Evolutionary conservation across 2,329 filamentous ascomycete genomes (phyloP), one percentile per base, ranked within the genome.

Genomic region (Zalaria sp.): DNA sequence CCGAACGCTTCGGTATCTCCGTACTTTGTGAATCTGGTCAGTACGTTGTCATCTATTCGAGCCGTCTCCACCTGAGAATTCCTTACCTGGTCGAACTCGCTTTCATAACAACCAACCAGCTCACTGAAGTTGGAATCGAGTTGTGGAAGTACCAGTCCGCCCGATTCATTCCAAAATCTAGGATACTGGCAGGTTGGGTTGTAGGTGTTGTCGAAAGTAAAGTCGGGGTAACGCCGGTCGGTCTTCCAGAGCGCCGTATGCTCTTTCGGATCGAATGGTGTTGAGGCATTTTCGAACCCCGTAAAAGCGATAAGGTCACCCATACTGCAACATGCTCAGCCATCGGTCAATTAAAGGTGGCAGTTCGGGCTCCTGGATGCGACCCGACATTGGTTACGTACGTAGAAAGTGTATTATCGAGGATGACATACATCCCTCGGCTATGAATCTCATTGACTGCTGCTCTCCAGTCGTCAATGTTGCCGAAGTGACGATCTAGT

Each of bases 331-430:
- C 18, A 18, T 18, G 18, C 18, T 18, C 18, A 18, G 18, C 18
- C 18, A 18, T 18, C 18, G 18, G 18, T 18, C 18, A 18, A 18
- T 18, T 18, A 18, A 18, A 18, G 18, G 18, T 18, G 18, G 18
- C 18, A 18, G 18, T 18, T 18, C 18, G 18, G 18, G 18, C 18
- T 18, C 18, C 18, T 18, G 18, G 18, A 18, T 18, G 18, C 18
- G 18, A 18, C 18, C 18, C 18, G 18, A 18, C 18, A 18, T 18
- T 18, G 18, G 18, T 18, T 18, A 18, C 18, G 18, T 18, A 18
- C 48, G 44, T 75, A 67, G 73, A 69, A 54, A 81, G 68, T 2
- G 77, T 81, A 51, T 80, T 80, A 53, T 81, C 77, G 45, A 81
- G 57, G 28, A 81, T 61, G 34, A 81, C 73, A 59, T 79, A 79